A percentile compares a stretch with the other conserved stretches of the same genome.
Evolutionary conservation across 2,329 filamentous ascomycete genomes (phyloP).

Genomic region (Ilyonectria robusta): DNA sequence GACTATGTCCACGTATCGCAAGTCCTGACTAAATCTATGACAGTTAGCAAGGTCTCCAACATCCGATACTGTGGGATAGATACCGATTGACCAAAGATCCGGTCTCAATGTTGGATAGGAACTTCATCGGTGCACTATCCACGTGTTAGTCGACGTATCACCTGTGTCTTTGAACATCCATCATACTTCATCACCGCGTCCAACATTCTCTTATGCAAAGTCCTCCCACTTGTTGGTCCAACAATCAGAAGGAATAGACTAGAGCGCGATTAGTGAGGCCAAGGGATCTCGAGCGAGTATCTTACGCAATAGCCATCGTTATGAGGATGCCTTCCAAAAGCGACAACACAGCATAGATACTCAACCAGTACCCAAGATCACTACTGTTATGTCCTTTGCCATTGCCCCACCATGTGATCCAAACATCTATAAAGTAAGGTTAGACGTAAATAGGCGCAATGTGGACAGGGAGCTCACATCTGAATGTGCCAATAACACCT

Average conservation of each 20-base stretch:
- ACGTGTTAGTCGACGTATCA: neutral
- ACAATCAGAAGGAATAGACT: constrained; percentile 47
- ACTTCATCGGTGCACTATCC: constrained; percentile 46
- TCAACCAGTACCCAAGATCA: constrained; percentile 50
- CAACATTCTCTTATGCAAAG: constrained; percentile 44
- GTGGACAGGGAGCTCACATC: constrained; percentile 38
- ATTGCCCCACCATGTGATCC: constrained; percentile 52
- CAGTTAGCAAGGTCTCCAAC: constrained; percentile 18
- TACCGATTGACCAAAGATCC: constrained; percentile 50
- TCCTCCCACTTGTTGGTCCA: constrained; percentile 44
- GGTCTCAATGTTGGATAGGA: constrained; percentile 47
- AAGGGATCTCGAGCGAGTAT: rapidly evolving
- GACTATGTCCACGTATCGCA: constrained; percentile 57
- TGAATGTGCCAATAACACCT: constrained; percentile 41
- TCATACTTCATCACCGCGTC: constrained; percentile 46
- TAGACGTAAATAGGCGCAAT: neutral
- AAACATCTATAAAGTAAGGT: constrained; percentile 39
- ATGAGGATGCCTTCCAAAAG: constrained; percentile 43
- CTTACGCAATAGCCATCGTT: constrained; percentile 48
- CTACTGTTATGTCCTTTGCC: constrained; percentile 43
- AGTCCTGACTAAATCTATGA: constrained; percentile 58
- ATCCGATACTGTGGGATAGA: rapidly evolving
- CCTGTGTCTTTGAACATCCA: rapidly evolving
- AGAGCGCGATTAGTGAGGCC: constrained; percentile 18
- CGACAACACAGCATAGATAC: constrained; percentile 46